Evolutionary conservation across 2,329 filamentous ascomycete genomes (phyloP), one percentile per base, ranked within the genome.

Genomic region (Claviceps arundinis): DNA sequence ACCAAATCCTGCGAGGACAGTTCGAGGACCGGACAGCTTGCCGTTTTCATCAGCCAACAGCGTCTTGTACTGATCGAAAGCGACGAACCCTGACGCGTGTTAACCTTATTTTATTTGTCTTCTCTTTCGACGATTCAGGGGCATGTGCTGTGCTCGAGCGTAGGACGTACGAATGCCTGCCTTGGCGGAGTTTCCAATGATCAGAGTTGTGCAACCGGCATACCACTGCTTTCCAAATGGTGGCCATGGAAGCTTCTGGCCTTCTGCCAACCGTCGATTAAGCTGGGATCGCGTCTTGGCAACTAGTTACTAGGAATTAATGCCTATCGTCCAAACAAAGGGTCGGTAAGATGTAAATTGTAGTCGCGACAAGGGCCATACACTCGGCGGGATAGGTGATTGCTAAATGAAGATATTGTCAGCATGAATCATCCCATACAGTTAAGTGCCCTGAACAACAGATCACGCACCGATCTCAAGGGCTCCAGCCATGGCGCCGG

Each of bases 201-300:
- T 95, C 65, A 96, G 72, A 30, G 93, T 97, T 47, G 93, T 97
- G 73, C 93, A 98, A 40, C 93, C 93, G 13, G 93, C 91, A 68
- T 98, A 98, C 93, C 93, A 98, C 68, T 95, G 89, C 60, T 72
- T 75, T 48, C 93, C 93, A 63, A 97, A 97, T 11, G 88, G 87
- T 44, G 93, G 93, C 87, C 89, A 96, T 50, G 91, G 89, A 34
- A 96, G 78, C 73, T 95, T 96, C 74, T 94, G 76, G 47, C 84
- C 85, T 52, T 85, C 83, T 48, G 86, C 76, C 62, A 97, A 75
- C 60, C 84, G 81, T 59, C 85, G 82, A 69, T 98, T 98, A 63
- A 98, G 82, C 70, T 97, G 93, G 52, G 87, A 87, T 60, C 93
- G 78, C 51, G 93, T 97, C 74, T 97, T 97, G 62, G 91, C 91